phyloP scores from a whole-genome alignment of 2,329 filamentous ascomycete genomes.

The Aspergillus brasiliensis region DNA sequence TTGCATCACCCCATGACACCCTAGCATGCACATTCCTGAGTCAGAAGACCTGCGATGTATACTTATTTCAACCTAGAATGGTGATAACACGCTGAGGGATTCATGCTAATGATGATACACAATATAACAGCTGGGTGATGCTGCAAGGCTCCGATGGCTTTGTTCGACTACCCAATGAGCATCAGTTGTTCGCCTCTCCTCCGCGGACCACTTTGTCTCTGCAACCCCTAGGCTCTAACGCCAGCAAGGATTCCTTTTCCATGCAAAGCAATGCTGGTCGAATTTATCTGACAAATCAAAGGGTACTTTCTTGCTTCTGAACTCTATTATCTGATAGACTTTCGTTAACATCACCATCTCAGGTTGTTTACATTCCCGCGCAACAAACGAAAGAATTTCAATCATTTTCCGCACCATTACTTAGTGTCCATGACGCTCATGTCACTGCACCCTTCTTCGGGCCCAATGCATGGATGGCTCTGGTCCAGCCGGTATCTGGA shows the following conservation, averaged over 20 bases:
- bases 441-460: conserved; percentile 90
- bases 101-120: background rate
- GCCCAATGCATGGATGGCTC: conserved; percentile 83
- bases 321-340: background rate
- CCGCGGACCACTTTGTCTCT: conserved; percentile 76
- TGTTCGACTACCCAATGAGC: conserved; percentile 81
- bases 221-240: conserved; percentile 68
- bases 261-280: conserved; percentile 74
- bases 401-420: conserved; percentile 85
- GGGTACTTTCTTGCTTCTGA: conserved; percentile 58
- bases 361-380: conserved; percentile 86
- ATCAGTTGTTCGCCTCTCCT: conserved; percentile 76
- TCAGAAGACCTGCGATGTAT: background rate
- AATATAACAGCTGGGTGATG: conserved; percentile 81
- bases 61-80: background rate
- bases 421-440: conserved; percentile 83
- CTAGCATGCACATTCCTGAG: background rate
- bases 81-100: background rate
- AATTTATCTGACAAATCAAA: conserved; percentile 80
- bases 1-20: background rate
- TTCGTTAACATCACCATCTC: conserved; percentile 16
- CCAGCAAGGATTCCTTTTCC: conserved; percentile 64
- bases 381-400: conserved; percentile 69
- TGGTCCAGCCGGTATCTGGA: conserved; percentile 76
- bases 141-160: conserved; percentile 72